Base-by-base conservation (phyloP, 139 green algal species). In the Micractinium conductrix region DNA sequence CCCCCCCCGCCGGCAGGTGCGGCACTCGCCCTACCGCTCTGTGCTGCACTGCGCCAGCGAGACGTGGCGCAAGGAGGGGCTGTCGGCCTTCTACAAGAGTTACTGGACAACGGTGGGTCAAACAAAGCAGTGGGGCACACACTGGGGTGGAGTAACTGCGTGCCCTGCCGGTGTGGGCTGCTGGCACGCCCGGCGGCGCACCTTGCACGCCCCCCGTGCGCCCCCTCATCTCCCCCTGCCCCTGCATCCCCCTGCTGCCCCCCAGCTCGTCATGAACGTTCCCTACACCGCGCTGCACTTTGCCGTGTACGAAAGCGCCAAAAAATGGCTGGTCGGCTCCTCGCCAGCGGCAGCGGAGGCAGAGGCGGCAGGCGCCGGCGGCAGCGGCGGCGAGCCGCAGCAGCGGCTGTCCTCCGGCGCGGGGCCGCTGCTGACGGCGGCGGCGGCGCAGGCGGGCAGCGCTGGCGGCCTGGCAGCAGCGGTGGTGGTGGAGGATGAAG, bases 211-310 rank as follows among this genome's bases (percentile, higher is more conserved):
- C n/a, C n/a, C n/a, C n/a, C n/a, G n/a, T n/a, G n/a, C n/a, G n/a
- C 48, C 48, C 48, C 48, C 48, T 58, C 48, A 10, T 16, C 48
- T 58, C 48, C 48, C 48, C 12, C 12, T 16, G 12, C 48, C 48
- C 35, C 30, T 48, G 35, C 53, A 81, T 76, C 50, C 35, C 50
- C 73, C 38, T 81, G 8, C 37, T n/a, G 0, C 30, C 43, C 37
- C 10, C n/a, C 90, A 93, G 90, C 84, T 99, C 0, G 69, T 99
- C 28, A 99, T 99, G 96, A 99, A 99, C 88, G 88, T 99, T 35
- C 97, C 97, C 8, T 98, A 97, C 92, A 98, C 94, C 0, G 93
- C 96, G 5, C 88, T 99, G 62, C 94, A 99, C 86, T 98, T 99
- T 87, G 87, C 91, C 1, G 91, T 93, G 33, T 99, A 99, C 87